Evolutionary conservation across 768 basidiomycete genomes (phyloP).

Genomic region (Terana coerulea): DNA sequence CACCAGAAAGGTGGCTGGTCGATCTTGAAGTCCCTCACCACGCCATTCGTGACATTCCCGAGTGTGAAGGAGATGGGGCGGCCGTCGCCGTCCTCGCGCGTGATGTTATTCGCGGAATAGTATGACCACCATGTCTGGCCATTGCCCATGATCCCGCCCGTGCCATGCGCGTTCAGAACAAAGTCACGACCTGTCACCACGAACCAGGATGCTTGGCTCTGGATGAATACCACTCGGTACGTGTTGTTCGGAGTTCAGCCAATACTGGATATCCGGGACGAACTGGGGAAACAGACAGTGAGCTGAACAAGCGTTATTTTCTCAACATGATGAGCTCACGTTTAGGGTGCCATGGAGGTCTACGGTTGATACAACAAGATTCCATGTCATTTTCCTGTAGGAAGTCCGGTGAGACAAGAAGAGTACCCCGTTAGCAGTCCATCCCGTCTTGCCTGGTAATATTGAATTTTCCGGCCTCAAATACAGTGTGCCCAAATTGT

Average conservation of each 20-base stretch:
- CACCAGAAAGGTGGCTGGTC: constrained; percentile 59
- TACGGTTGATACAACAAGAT: constrained; percentile 39
- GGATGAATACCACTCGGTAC: constrained; percentile 59
- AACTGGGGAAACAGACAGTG: constrained; percentile 32
- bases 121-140: constrained; percentile 61
- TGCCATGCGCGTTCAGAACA: constrained; percentile 49
- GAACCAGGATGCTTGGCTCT: constrained; percentile 65
- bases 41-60: constrained; percentile 39
- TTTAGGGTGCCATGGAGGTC: constrained; percentile 41
- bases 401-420: background rate
- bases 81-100: constrained; percentile 51
- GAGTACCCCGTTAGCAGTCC: background rate
- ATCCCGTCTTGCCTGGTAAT: constrained; percentile 40
- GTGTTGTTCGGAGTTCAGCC: constrained; percentile 54
- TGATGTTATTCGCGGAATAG: constrained; percentile 36
- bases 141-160: constrained; percentile 56
- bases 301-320: background rate
- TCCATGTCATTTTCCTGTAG: constrained; percentile 51
- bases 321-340: constrained; percentile 25
- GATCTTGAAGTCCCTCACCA: constrained; percentile 46
- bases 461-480: constrained; percentile 44
- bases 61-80: constrained; percentile 55
- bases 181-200: constrained; percentile 56
- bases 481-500: constrained; percentile 40
- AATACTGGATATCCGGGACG: constrained; percentile 48